phyloP scores from a whole-genome alignment of 257 asterid genomes.

The Linaria vulgaris region DNA sequence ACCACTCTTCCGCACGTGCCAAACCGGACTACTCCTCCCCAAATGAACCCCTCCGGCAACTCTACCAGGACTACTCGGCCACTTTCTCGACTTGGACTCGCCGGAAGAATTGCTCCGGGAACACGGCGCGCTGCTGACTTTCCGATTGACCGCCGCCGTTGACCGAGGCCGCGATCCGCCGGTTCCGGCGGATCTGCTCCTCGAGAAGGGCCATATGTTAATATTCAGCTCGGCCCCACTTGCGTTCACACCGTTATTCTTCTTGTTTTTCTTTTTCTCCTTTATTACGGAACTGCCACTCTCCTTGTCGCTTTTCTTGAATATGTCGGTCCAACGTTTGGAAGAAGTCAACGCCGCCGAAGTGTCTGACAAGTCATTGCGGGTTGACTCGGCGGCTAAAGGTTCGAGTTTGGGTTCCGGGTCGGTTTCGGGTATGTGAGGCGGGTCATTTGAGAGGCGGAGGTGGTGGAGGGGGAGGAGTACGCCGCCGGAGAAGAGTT shows the following conservation, averaged over 20 bases:
- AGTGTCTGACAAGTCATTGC: constrained; percentile 16
- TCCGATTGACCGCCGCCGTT: constrained; percentile 45
- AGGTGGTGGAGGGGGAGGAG: too few relatives aligned
- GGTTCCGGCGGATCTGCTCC: constrained; percentile 97
- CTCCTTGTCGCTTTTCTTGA: constrained; percentile 39
- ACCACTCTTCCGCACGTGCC: constrained; percentile 66
- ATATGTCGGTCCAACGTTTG: constrained; percentile 82
- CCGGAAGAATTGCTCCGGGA: constrained; percentile 93
- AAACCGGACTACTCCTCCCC: constrained; percentile 82
- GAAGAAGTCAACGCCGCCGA: constrained; percentile 49
- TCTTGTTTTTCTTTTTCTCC: constrained; percentile 55
- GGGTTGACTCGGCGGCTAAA: constrained; percentile 23
- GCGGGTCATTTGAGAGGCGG: not conserved
- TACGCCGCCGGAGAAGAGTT: too few relatives aligned
- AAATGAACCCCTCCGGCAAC: constrained; percentile 67
- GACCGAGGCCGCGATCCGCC: constrained; percentile 64
- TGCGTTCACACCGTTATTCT: constrained; percentile 29
- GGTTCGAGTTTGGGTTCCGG: constrained; percentile 24
- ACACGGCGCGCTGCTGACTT: constrained; percentile 94
- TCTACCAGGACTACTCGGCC: constrained; percentile 75
- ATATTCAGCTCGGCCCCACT: constrained; percentile 70
- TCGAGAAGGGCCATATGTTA: constrained; percentile 83
- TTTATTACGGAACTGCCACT: not conserved
- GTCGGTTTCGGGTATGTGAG: not conserved
- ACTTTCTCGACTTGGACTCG: constrained; percentile 77